Percentiles rank a stretch among this genome's conserved stretches.
Evolutionary conservation across 306 rosid genomes (phyloP).

Genomic region (Trichosanthes cucumerina): DNA sequence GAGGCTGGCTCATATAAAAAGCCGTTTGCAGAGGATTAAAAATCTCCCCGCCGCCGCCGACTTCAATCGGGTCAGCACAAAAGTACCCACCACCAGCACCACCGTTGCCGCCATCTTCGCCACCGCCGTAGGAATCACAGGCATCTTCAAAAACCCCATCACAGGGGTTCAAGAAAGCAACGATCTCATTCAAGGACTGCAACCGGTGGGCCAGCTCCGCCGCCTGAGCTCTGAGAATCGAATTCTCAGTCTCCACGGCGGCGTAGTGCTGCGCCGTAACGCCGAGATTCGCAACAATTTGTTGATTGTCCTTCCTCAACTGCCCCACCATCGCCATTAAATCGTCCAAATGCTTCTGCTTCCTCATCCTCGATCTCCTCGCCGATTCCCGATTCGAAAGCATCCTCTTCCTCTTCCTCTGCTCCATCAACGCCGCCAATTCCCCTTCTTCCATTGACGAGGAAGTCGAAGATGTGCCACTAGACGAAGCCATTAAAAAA

Average conservation of each 20-base stretch:
- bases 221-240: constrained; percentile 66
- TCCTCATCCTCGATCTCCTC: constrained; percentile 77
- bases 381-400: constrained; percentile 91
- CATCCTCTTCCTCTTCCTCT: constrained; percentile 91
- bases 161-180: constrained; percentile 24
- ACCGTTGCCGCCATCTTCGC: too few relatives aligned
- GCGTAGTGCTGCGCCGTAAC: constrained; percentile 49
- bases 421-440: constrained; percentile 47
- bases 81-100: not conserved
- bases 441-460: constrained; percentile 47
- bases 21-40: constrained; percentile 1
- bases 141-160: not conserved
- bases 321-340: constrained; percentile 48
- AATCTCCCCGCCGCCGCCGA: not conserved
- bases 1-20: constrained; percentile 41
- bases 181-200: constrained; percentile 58
- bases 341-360: constrained; percentile 88
- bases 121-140: not conserved
- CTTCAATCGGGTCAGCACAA: not conserved
- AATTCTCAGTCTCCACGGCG: constrained; percentile 63
- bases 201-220: constrained; percentile 50
- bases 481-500: constrained; percentile 62
- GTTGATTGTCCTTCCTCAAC: constrained; percentile 61
- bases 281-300: constrained; percentile 42
- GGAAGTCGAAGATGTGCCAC: constrained; percentile 42